Conservation (phyloP, 2,329 filamentous ascomycete genomes). For the Aspergillus ochraceus region DNA sequence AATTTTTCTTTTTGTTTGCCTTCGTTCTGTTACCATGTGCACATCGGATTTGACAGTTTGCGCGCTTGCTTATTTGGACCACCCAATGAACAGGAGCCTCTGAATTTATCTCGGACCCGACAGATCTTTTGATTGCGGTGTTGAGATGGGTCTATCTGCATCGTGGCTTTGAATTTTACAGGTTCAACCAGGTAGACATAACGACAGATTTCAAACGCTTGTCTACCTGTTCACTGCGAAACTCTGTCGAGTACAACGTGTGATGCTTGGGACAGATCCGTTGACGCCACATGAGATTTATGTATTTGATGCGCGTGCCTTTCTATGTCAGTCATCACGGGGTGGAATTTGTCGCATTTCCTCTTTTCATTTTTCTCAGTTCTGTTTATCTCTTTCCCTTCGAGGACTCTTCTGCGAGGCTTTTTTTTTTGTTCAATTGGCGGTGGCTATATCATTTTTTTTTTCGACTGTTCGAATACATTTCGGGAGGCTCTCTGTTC, state of each 20-base stretch:
- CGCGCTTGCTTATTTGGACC: not conserved
- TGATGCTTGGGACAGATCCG: not conserved
- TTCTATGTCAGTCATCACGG: conserved; percentile 15
- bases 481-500: conserved; percentile 21
- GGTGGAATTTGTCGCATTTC: conserved; percentile 21
- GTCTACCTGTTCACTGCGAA: not conserved
- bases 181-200: not conserved
- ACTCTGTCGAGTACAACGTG: not conserved
- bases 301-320: conserved; percentile 10
- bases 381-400: conserved; percentile 4
- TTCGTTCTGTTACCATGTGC: conserved; percentile 5
- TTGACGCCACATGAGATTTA: conserved; percentile 6
- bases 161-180: not conserved
- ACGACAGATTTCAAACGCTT: not conserved
- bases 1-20: conserved; percentile 16
- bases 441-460: conserved; percentile 9
- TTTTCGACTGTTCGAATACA: conserved; percentile 13
- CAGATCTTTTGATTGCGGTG: not conserved
- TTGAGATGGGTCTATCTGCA: not conserved
- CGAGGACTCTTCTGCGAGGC: conserved; percentile 7
- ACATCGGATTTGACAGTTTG: not conserved
- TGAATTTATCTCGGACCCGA: not conserved
- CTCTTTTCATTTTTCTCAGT: conserved; percentile 6
- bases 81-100: not conserved
- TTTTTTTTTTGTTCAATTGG: conserved; percentile 8